These are phyloP conservation scores for Lepidium africanum DNA, from an alignment of 345 rosid species.

Conservation along the genomic window DNA sequence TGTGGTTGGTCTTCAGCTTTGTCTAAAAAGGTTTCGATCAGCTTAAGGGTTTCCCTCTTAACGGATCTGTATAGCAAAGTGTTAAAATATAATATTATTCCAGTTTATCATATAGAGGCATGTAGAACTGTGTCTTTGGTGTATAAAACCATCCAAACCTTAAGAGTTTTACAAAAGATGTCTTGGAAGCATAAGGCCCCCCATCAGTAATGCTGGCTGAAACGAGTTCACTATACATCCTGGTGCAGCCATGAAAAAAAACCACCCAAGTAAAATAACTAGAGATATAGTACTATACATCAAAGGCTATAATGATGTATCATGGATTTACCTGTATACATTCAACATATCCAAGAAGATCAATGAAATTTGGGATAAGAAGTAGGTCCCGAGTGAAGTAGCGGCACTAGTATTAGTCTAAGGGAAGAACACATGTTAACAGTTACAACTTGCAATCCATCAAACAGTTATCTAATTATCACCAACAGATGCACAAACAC, in stretches of 20 bases:
- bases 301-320: not conserved
- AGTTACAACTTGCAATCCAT: not conserved
- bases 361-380: constrained; percentile 76
- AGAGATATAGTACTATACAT: not conserved
- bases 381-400: constrained; percentile 81
- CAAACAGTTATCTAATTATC: not conserved
- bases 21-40: constrained; percentile 96
- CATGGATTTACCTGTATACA: constrained; percentile 68
- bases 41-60: constrained; percentile 95
- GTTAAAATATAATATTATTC: constrained; percentile 3
- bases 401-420: constrained; percentile 99
- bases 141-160: constrained; percentile 40
- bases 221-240: constrained; percentile 99
- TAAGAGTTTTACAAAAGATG: constrained; percentile 85
- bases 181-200: constrained; percentile 83
- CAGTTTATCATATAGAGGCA: not conserved
- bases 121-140: constrained; percentile 2
- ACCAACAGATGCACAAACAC: constrained; percentile 12
- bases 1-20: constrained; percentile 99
- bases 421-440: constrained; percentile 18
- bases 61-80: constrained; percentile 61
- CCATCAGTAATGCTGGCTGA: constrained; percentile 89
- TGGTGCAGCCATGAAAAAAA: constrained; percentile 35
- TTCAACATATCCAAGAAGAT: constrained; percentile 98
- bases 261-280: not conserved